Base-by-base conservation (phyloP, 371 early-diverging fungal genomes). In the Mucor plumbeus region DNA sequence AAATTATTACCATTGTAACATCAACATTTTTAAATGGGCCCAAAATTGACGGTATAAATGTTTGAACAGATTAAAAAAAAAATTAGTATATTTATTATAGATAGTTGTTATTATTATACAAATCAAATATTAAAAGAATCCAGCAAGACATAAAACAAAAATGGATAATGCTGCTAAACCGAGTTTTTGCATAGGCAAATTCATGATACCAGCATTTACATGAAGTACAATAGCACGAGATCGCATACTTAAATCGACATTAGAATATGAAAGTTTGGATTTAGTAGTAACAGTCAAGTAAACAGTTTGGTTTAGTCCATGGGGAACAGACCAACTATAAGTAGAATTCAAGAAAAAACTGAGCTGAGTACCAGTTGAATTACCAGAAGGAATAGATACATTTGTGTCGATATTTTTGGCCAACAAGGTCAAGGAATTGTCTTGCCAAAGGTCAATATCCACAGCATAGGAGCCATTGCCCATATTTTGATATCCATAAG, bases 271-370 rank as follows among this genome's bases (percentile, higher is more conserved):
- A 7, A 67, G 31, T 7, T 62, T n/a, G 21, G 67, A 47, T 13
- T 74, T 63, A 8, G 71, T 59, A 21, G 65, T 67, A 13, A 78
- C 71, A n/a, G 73, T 70, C 41, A 78, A 64, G 39, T 68, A 79
- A 53, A 79, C 58, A 4, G 75, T 72, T 3, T 61, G 44, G 64
- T 74, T 72, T 7, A 81, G 31, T 15, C 71, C 76, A 40, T 63
- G 69, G 57, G 79, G 76, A 0, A 81, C 77, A 8, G 61, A 72
- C 82, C 82, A 81, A 10, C 58, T 64, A 61, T 79, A 81, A 13
- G 82, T 67, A 41, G 64, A 64, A 17, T 77, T 75, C n/a, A 67
- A 34, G 5, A 57, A 70, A 21, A 69, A 69, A 33, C 40, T 56
- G 21, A 75, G 48, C 8, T 63, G 64, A 7, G 69, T 69, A 9